Base-by-base conservation (phyloP, 2,329 filamentous ascomycete genomes). In the Colletotrichum viniferum region DNA sequence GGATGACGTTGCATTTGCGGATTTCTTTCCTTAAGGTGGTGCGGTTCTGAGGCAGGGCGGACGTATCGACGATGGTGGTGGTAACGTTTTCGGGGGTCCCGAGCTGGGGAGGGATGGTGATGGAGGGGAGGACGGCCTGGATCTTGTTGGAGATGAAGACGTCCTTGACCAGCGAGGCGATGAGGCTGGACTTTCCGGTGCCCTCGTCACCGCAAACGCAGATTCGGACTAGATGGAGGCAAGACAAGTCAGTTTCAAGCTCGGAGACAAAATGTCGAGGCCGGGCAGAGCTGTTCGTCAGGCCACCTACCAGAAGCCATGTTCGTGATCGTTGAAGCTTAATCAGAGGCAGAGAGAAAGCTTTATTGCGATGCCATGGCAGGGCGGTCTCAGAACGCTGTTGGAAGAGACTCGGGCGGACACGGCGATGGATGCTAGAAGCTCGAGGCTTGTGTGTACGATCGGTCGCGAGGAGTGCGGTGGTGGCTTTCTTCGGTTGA, bases 11-110 rank as follows among this genome's bases (percentile, higher is more conserved):
- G 81, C 94, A 97, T 84, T 98, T 98, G 78, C 97, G 93, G 77
- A 99, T 96, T 86, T 98, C 97, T 83, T 97, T 97, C 77, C 96
- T 94, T 74, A 99, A 89, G 21, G 93, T 96, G 75, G 94, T 95
- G 79, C 97, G 93, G 83, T 99, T 96, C 84, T 98, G 96, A 1
- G 97, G 97, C 12, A 98, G 91, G 48, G 97, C 96, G 38, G 96
- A 98, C 36, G 97, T 99, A 85, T 99, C 97, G 87, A 99, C 95
- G 80, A 99, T 96, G 79, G 95, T 98, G 14, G 97, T 99, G 64
- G 96, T 98, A 82, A 98, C 95, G 89, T 98, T 98, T 81, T 98
- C 96, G 63, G 96, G 96, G 7, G 96, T 98, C 74, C 95, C 96
- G 79, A 98, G 94, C 80, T 93, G 96, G 26, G 96, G 96, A 55